These are phyloP conservation scores for Smallanthus sonchifolius DNA, from an alignment of 129 eudicot genomes.

Conservation along the genomic window DNA sequence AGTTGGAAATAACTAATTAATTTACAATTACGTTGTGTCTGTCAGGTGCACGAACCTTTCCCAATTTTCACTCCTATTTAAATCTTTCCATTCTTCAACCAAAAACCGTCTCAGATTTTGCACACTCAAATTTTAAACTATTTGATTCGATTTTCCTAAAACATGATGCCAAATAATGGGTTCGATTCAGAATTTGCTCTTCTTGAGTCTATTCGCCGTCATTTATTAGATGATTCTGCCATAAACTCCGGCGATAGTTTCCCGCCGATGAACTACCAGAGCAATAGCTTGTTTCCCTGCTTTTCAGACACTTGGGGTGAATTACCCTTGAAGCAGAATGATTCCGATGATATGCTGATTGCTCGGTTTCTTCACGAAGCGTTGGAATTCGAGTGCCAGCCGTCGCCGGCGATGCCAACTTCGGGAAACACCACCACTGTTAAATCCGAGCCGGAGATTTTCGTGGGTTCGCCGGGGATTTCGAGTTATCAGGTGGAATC, in stretches of 20 bases:
- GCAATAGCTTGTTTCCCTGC: constrained; percentile 30
- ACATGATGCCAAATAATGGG: constrained; percentile 24
- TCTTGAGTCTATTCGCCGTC: constrained; percentile 50
- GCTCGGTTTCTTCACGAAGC: constrained; percentile 36
- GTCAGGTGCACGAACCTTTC: constrained; percentile 35
- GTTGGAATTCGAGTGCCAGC: constrained; percentile 17
- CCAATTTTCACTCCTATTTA: constrained; percentile 25
- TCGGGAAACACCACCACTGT: not conserved
- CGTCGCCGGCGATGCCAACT: not conserved
- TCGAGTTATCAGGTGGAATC: not conserved
- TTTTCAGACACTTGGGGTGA: constrained; percentile 45
- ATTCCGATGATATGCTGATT: constrained; percentile 49
- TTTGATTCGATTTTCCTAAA: not conserved
- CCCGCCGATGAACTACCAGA: constrained; percentile 18
- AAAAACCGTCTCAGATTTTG: not conserved
- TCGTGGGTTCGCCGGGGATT: not conserved
- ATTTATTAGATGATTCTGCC: constrained; percentile 45
- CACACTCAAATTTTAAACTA: not conserved
- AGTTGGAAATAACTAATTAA: constrained; percentile 20
- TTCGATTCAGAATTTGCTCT: constrained; percentile 48
- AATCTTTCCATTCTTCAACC: constrained; percentile 8
- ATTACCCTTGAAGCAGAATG: constrained; percentile 37
- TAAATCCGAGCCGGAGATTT: constrained; percentile 37
- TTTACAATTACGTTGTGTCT: not conserved
- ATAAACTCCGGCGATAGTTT: constrained; percentile 7